Evolutionary conservation across 1,139 yeast genomes (phyloP).

Genomic region (Kodamaea anthophila): DNA sequence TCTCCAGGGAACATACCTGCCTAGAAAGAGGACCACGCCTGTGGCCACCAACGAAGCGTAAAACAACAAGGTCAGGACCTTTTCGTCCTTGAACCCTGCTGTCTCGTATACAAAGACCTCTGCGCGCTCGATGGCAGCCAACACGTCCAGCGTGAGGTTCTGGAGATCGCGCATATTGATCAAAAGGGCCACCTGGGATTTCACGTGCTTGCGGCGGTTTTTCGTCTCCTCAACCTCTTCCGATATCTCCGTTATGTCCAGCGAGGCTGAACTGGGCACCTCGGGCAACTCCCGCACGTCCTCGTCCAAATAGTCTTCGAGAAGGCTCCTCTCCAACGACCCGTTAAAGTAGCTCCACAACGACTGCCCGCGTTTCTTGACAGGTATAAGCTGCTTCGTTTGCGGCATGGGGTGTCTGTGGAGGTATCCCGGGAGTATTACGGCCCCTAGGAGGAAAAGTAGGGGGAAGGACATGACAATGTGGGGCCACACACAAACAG

Average conservation of each 20-base stretch:
- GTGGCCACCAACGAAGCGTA: constrained; percentile 31
- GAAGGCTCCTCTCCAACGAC: constrained; percentile 34
- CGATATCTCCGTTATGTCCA: constrained; percentile 11
- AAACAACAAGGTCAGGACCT: constrained; percentile 53
- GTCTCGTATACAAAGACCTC: constrained; percentile 57
- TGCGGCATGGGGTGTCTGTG: constrained; percentile 58
- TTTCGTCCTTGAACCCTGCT: constrained; percentile 70
- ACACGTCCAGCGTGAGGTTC: constrained; percentile 52
- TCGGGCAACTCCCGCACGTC: constrained; percentile 5
- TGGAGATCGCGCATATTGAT: constrained; percentile 59
- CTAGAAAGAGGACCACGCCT: constrained; percentile 40
- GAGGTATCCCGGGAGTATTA: constrained; percentile 67
- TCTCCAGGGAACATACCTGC: constrained; percentile 61
- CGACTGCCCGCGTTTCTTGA: constrained; percentile 51
- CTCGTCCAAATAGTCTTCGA: constrained; percentile 26
- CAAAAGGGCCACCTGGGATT: constrained; percentile 39
- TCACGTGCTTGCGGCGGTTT: constrained; percentile 19
- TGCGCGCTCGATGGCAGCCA: constrained; percentile 44
- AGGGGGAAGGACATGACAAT: constrained; percentile 61
- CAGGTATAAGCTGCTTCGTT: constrained; percentile 35
- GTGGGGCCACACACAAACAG: constrained; percentile 65
- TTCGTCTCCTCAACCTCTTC: constrained; percentile 8
- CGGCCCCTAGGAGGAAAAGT: constrained; percentile 46
- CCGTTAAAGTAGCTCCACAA: constrained; percentile 44
- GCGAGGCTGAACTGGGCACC: constrained; percentile 16